Evolutionary conservation across 1,284 basidiomycete genomes (phyloP), one percentile per base, ranked within the genome.

Genomic region (Tilletia setariae): DNA sequence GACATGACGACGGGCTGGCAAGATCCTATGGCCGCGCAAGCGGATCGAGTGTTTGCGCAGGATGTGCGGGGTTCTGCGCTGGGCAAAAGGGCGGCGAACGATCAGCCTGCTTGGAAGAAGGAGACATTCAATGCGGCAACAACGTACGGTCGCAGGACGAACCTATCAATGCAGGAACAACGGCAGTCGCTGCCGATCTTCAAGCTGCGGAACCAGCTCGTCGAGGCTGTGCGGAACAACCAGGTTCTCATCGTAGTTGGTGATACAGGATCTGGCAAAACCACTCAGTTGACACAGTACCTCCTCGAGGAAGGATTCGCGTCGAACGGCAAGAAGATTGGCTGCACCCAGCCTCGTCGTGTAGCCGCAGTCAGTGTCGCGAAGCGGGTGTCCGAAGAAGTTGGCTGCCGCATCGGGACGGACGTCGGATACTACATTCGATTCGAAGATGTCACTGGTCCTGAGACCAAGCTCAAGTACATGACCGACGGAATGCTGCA

Each of bases 401-500:
- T 98, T 1, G 96, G 95, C 7, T 97, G 94, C 84, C 88, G 95
- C 9, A 86, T 99, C 3, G 95, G 95, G 9, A 91, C 95, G 79
- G 95, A 98, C 84, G 95, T 99, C 69, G 95, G 95, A 1, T 99
- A 99, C 83, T 93, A 91, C 3, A 97, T 99, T 77, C 94, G 96
- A 85, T 99, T 99, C 84, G 95, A 99, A 85, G 96, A 98, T 84
- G 94, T 94, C 83, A 98, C 95, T 2, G 90, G 92, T 79, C 93
- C 95, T 0, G 96, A 98, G 83, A 98, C 95, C 13, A 90, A 91
- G 79, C 98, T 99, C 87, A 99, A 98, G 85, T 98, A 96, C 87
- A 98, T 99, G 96, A 99, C 96, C 73, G 95, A 98, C 82, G 96
- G 95, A 85, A 97, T 99, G 93, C 87, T 99, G 15, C 92, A 97